A percentile compares a stretch with the other conserved stretches of the same genome.
phyloP scores from a whole-genome alignment of 225 moss, liverwort and hornwort species.

The Straminergon stramineum region DNA sequence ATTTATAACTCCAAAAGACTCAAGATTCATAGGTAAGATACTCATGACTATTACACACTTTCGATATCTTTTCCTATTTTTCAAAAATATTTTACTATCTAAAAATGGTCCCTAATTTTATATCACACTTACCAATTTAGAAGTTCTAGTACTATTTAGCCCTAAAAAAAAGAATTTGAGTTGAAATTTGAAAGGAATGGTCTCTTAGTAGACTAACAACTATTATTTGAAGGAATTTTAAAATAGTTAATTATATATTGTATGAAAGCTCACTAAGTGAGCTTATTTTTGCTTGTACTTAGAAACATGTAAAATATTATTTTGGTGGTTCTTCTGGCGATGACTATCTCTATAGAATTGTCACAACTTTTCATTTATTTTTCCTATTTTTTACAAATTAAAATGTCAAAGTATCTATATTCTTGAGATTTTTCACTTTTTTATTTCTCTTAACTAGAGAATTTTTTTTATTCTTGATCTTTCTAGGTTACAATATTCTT shows the following conservation, averaged over 20 bases:
- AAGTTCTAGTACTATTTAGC: background rate
- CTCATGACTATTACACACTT: background rate
- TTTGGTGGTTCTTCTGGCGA: no score
- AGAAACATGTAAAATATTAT: background rate
- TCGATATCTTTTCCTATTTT: background rate
- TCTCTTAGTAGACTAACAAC: accelerated
- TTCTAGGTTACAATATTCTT: background rate
- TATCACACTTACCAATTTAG: background rate
- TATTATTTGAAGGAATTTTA: no score
- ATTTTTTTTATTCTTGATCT: no score
- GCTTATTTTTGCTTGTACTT: background rate
- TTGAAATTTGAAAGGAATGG: background rate
- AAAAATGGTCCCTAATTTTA: background rate
- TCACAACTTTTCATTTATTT: no score
- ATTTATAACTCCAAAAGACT: background rate
- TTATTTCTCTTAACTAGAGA: no score
- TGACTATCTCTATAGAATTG: no score
- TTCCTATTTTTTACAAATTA: background rate
- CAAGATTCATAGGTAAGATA: background rate
- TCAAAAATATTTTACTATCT: background rate
- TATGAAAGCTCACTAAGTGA: no score
- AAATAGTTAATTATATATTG: no score
- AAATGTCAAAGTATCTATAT: background rate
- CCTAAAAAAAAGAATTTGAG: no score
- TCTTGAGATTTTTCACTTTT: background rate